Base-by-base conservation (phyloP, 768 basidiomycete species). In the Symmetrospora coprosmae region DNA sequence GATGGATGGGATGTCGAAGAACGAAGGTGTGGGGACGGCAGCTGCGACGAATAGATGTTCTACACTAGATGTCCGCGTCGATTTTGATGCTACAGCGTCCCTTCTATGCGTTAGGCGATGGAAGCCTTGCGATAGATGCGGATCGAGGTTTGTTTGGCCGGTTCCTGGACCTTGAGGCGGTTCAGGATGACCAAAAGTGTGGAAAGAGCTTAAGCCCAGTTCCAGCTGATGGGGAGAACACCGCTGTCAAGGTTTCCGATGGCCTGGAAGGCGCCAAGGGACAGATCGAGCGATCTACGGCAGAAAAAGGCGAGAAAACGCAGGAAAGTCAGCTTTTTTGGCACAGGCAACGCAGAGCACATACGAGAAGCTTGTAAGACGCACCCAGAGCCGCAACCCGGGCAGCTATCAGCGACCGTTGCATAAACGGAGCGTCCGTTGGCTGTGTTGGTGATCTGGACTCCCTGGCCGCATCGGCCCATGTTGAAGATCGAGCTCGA, bases 291-390 rank as follows among this genome's bases (percentile, higher is more conserved):
- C 16, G 82, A 85, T 71, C 83, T 78, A 28, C n/a, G n/a, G n/a
- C n/a, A n/a, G n/a, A n/a, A n/a, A n/a, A n/a, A n/a, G n/a, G n/a
- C n/a, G 34, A 33, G 66, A 79, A 80, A 53, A 68, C 50, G 74
- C 87, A 92, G 19, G 82, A 83, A 25, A 87, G 88, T 77, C 89
- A 92, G 39, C 76, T 81, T 65, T 2, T 27, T 23, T n/a, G 17
- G 48, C 14, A 50, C 1, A 6, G 33, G 9, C 13, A 48, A 31
- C 31, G 9, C 19, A 21, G 28, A 49, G 1, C 16, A 19, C 30
- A 31, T 31, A 6, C 11, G 4, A 35, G 37, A 25, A 21, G 33
- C 19, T 23, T 50, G n/a, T 17, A 38, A 4, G 11, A 37, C 4
- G 31, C 19, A 14, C 21, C 41, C 50, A 35, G 50, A 51, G 23